These are phyloP conservation scores for Jaminaea rosea DNA, from an alignment of 1,284 basidiomycete species.

Conservation along the genomic window DNA sequence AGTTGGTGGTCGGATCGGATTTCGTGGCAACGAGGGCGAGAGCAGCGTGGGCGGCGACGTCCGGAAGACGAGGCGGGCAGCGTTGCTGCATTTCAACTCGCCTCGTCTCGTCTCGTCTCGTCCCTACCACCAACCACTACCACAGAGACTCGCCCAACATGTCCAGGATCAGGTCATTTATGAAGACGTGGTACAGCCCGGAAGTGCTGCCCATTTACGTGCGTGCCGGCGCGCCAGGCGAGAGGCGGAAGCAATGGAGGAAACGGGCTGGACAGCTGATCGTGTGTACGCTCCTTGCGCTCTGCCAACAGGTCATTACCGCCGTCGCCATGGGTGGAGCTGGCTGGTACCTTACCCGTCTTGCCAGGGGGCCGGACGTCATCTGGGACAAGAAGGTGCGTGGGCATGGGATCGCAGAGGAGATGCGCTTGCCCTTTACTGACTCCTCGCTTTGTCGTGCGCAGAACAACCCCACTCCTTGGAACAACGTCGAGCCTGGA, in stretches of 20 bases:
- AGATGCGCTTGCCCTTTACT: background rate
- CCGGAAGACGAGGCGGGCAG: too few relatives aligned
- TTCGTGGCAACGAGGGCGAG: too few relatives aligned
- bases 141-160: background rate
- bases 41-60: too few relatives aligned
- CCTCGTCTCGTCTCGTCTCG: too few relatives aligned
- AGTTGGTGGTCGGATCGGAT: too few relatives aligned
- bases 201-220: constrained; percentile 1
- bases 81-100: too few relatives aligned
- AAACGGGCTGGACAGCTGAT: background rate
- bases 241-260: background rate
- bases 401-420: background rate
- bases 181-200: constrained; percentile 1
- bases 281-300: background rate
- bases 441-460: too few relatives aligned
- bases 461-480: constrained; percentile 42
- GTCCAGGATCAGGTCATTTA: background rate
- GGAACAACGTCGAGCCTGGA: constrained; percentile 40
- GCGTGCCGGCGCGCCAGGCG: background rate
- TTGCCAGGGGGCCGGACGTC: constrained; percentile 36
- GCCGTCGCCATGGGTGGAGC: background rate
- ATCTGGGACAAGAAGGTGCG: constrained; percentile 40
- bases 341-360: constrained; percentile 6
- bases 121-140: background rate
- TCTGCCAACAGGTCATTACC: background rate